Conservation (phyloP, 805 yeast species). For the Ogataea zsoltii region DNA sequence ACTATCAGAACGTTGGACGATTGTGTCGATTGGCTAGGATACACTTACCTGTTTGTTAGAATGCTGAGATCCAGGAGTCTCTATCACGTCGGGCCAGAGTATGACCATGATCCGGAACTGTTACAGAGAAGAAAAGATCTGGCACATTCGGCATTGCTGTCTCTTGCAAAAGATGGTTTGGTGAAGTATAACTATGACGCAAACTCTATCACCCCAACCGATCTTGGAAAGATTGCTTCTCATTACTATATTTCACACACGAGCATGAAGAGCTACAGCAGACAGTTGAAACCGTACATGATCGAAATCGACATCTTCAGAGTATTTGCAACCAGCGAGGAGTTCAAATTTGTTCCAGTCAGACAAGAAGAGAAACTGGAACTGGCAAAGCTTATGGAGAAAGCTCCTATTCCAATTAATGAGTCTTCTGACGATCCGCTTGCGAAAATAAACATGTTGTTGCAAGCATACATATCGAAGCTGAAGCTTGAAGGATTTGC, state of each 20-base stretch:
- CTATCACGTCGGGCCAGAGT: constrained; percentile 74
- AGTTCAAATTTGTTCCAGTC: constrained; percentile 80
- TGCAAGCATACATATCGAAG: constrained; percentile 86
- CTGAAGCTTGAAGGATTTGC: constrained; percentile 85
- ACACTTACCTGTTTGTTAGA: constrained; percentile 76
- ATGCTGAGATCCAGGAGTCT: constrained; percentile 71
- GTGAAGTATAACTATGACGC: constrained; percentile 54
- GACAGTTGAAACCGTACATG: constrained; percentile 61
- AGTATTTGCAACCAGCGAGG: constrained; percentile 78
- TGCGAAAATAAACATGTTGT: constrained; percentile 74
- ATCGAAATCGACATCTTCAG: constrained; percentile 73
- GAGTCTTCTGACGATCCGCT: constrained; percentile 69
- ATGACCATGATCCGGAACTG: constrained; percentile 51
- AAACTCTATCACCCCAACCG: constrained; percentile 58
- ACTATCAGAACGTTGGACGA: constrained; percentile 58
- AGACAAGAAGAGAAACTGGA: constrained; percentile 85
- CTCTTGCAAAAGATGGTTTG: constrained; percentile 57
- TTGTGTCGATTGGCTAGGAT: constrained; percentile 78
- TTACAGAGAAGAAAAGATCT: constrained; percentile 61
- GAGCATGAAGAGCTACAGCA: constrained; percentile 69
- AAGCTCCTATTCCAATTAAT: constrained; percentile 83
- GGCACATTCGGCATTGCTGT: constrained; percentile 70
- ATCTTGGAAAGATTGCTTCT: constrained; percentile 81
- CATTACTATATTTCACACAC: constrained; percentile 77
- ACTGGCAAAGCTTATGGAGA: constrained; percentile 62